A percentile compares a stretch with the other conserved stretches of the same genome.
Evolutionary conservation across 768 basidiomycete genomes (phyloP).

Genomic region (Boletus vermiculosoides): DNA sequence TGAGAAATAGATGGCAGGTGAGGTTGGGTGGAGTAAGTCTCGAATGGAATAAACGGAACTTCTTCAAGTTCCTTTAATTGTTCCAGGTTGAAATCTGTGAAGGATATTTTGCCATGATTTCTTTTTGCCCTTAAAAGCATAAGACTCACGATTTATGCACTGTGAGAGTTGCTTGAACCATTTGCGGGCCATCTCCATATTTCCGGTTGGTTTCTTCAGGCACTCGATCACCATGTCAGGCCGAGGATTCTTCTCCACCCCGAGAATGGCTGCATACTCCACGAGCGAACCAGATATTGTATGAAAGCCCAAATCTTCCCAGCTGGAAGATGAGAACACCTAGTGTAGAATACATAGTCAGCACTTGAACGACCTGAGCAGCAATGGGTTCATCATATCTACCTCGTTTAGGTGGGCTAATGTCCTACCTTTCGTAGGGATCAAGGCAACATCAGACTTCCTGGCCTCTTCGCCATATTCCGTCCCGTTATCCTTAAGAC

Average conservation of each 20-base stretch:
- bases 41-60: not conserved
- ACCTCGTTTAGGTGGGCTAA: not conserved
- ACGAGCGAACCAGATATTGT: not conserved
- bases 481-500: not conserved
- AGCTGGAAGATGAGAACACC: not conserved
- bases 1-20: not conserved
- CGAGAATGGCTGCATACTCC: not conserved
- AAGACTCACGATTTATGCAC: not conserved
- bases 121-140: not conserved
- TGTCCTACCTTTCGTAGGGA: not conserved
- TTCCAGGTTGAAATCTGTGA: not conserved
- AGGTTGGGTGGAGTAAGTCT: not conserved
- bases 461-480: not conserved
- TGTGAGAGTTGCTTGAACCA: not conserved
- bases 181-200: not conserved
- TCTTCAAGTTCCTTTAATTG: not conserved
- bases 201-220: not conserved
- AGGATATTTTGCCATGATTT: not conserved
- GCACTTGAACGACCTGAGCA: not conserved
- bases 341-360: not conserved
- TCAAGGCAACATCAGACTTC: not conserved
- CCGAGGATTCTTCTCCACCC: not conserved
- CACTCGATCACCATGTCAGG: not conserved
- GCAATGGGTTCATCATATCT: not conserved
- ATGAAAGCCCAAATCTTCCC: not conserved